Percentiles rank a stretch among this genome's conserved stretches.
Evolutionary conservation across 2,329 filamentous ascomycete species (phyloP).

Genomic region (Podosphaera fusca): DNA sequence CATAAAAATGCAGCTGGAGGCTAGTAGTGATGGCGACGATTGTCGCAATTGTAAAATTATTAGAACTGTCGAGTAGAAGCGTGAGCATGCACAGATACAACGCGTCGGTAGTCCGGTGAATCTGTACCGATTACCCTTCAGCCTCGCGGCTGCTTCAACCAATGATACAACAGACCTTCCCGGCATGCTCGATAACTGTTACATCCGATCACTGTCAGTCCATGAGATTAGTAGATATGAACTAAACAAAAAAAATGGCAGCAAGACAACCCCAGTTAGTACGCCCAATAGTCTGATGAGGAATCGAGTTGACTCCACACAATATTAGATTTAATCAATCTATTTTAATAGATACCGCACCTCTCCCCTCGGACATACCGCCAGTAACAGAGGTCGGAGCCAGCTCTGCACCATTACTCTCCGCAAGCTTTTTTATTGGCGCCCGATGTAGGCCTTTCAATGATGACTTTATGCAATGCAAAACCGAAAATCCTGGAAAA

Average conservation of each 20-base stretch:
- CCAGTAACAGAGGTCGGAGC: constrained; percentile 83
- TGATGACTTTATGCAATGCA: constrained; percentile 99
- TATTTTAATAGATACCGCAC: constrained; percentile 84
- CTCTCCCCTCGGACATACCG: constrained; percentile 77
- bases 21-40: too few species aligned
- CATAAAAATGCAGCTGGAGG: too few species aligned
- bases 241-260: constrained; percentile 10
- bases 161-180: too few species aligned
- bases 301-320: constrained; percentile 12
- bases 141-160: too few species aligned
- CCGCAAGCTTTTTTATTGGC: constrained; percentile 90
- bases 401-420: constrained; percentile 77
- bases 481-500: constrained; percentile 73
- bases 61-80: too few species aligned
- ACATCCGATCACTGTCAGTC: background rate
- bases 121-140: too few species aligned
- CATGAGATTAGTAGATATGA: background rate
- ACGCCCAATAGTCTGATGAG: background rate
- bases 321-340: constrained; percentile 70
- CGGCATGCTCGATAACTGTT: background rate
- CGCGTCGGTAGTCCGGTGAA: too few species aligned
- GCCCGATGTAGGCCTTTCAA: constrained; percentile 88
- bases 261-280: constrained; percentile 12
- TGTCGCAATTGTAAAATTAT: too few species aligned
- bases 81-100: too few species aligned